Base-by-base conservation (phyloP, 495 filamentous ascomycete species). In the Hyaloscypha finlandica region DNA sequence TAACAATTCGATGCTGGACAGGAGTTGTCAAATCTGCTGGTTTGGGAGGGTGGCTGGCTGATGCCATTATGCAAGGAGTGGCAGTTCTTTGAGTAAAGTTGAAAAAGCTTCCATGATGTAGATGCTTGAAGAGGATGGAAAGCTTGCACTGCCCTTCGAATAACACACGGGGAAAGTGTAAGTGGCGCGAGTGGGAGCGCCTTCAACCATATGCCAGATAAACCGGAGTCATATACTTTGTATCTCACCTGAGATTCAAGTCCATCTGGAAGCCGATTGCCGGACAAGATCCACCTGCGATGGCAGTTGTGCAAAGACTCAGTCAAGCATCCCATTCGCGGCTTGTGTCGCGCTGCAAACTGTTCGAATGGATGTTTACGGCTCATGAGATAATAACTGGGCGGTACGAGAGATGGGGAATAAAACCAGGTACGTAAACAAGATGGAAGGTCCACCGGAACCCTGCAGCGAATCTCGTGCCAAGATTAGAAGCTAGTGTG, bases 1-100 rank as follows among this genome's bases (percentile, higher is more conserved):
- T 78, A 42, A 84, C 81, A 62, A 88, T 73, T 5, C 85, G 83
- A 68, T 86, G 85, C 72, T 87, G 85, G 14, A 79, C 74, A 2
- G 85, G 85, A 2, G 85, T 88, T 11, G 84, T 84, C 74, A 81
- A 63, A 71, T 88, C 85, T 19, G 66, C 60, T 6, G 85, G 85
- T n/a, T 80, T 78, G 9, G 80, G 35, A 22, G 85, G 85, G 71
- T 82, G 86, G 64, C 75, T 81, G 2, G 81, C 81, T 14, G 70
- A 71, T 14, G 83, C 83, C 58, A 78, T 63, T 11, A 70, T 77
- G 42, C 73, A 69, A 14, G 74, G 74, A 22, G 79, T 83, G 83
- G 81, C 35, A 82, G 67, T 53, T 67, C 73, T 69, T 75, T 78
- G 45, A 72, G 14, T 19, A 52, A 56, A 3, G 66, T n/a, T 16